These are phyloP conservation scores for Blastocystis hominis DNA, from an alignment of 352 stramenopile species.

Conservation along the genomic window DNA sequence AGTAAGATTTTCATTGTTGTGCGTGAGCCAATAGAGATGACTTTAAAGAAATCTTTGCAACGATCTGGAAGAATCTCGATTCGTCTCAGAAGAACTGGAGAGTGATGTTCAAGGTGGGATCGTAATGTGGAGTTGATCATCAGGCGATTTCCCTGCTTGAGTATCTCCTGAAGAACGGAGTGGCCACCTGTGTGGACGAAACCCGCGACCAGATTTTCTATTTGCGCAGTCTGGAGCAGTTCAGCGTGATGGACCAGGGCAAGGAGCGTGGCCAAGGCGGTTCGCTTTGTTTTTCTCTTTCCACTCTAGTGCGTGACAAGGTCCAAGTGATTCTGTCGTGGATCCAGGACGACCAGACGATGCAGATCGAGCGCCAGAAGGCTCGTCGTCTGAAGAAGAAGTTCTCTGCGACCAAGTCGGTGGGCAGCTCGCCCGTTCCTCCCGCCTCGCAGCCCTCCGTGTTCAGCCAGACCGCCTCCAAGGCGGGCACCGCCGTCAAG, in stretches of 20 bases:
- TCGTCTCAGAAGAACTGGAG: constrained; percentile 56
- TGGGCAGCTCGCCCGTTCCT: background rate
- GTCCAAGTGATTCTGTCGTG: constrained; percentile 18
- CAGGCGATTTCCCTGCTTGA: constrained; percentile 53
- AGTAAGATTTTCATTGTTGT: background rate
- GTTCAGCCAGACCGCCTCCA: background rate
- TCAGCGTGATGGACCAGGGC: constrained; percentile 54
- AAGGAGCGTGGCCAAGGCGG: constrained; percentile 54
- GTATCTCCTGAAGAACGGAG: constrained; percentile 57
- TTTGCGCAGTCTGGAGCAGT: constrained; percentile 56
- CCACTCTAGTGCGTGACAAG: constrained; percentile 54
- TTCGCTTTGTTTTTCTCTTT: background rate
- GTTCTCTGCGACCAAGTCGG: constrained; percentile 31
- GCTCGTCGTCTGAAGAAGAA: constrained; percentile 54
- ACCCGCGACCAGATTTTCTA: constrained; percentile 56
- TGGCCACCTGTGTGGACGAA: constrained; percentile 49
- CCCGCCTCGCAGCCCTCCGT: background rate
- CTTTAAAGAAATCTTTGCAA: constrained; percentile 51
- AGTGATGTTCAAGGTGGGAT: constrained; percentile 53
- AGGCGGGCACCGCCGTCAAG: constrained; percentile 8
- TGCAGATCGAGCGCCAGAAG: constrained; percentile 56
- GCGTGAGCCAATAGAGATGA: constrained; percentile 8
- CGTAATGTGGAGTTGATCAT: background rate
- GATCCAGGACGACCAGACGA: constrained; percentile 49
- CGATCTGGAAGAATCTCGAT: constrained; percentile 57